Evolutionary conservation across 768 basidiomycete species (phyloP).

Genomic region (Trametes meyenii): DNA sequence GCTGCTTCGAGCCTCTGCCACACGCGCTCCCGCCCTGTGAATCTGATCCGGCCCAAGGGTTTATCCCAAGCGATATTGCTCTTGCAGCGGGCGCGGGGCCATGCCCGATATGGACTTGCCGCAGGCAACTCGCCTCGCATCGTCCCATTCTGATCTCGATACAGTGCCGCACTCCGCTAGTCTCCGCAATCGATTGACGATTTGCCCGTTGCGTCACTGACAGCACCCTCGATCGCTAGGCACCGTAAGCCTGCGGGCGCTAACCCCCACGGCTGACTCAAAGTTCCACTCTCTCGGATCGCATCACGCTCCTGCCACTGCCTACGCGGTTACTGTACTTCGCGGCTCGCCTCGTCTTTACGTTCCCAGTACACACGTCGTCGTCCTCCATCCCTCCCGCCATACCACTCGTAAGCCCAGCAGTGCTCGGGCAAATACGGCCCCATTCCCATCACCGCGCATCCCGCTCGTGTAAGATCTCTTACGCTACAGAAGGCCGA

Average conservation of each 20-base stretch:
- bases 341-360: no score
- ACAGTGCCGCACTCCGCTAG: neutral
- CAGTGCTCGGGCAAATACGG: neutral
- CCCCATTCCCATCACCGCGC: neutral
- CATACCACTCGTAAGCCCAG: neutral
- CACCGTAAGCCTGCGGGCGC: neutral
- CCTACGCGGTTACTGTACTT: neutral
- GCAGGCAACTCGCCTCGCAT: slow-evolving; percentile 5
- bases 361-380: neutral
- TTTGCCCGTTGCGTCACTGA: slow-evolving; percentile 5
- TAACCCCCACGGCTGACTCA: slow-evolving; percentile 5
- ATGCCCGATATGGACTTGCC: slow-evolving; percentile 7
- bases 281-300: neutral
- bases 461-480: neutral
- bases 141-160: slow-evolving; percentile 3
- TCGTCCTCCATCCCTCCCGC: neutral
- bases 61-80: neutral
- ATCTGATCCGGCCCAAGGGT: neutral
- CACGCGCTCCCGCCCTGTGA: neutral
- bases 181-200: neutral
- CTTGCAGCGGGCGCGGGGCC: neutral
- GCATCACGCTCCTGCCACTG: neutral
- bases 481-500: neutral
- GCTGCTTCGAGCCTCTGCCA: neutral
- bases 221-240: slow-evolving; percentile 11